These are phyloP conservation scores for Penicillium psychrosexuale DNA, from an alignment of 2,329 filamentous ascomycete genomes.

Conservation along the genomic window DNA sequence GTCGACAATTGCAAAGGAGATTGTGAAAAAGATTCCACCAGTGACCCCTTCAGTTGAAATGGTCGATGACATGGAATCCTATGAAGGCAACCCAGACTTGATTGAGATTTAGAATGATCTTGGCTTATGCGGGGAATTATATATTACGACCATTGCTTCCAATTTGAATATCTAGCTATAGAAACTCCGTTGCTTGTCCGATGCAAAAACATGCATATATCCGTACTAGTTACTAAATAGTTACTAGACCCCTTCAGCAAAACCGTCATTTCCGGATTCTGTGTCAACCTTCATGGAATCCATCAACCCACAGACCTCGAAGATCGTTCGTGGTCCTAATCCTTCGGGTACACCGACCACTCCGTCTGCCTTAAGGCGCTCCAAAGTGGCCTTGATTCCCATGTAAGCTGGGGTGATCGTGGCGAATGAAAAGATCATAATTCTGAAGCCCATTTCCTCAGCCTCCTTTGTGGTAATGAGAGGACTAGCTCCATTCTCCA, in stretches of 20 bases:
- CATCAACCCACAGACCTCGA: slow-evolving; percentile 42
- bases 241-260: slow-evolving; percentile 27
- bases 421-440: slow-evolving; percentile 45
- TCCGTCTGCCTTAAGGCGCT: slow-evolving; percentile 37
- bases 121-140: no score
- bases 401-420: slow-evolving; percentile 37
- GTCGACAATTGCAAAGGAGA: slow-evolving; percentile 8
- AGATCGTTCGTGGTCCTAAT: slow-evolving; percentile 36
- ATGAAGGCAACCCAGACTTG: not conserved
- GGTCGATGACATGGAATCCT: not conserved
- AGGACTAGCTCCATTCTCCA: slow-evolving; percentile 42
- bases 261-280: slow-evolving; percentile 36
- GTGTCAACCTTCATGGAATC: slow-evolving; percentile 41
- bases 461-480: slow-evolving; percentile 39
- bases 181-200: not conserved
- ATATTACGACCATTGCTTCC: not conserved
- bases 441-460: slow-evolving; percentile 41
- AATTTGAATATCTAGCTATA: not conserved
- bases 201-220: not conserved
- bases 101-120: not conserved
- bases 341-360: slow-evolving; percentile 31
- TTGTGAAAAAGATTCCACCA: slow-evolving; percentile 2
- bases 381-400: slow-evolving; percentile 34
- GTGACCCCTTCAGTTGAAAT: no score
- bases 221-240: not conserved